Evolutionary conservation across 257 asterid species (phyloP).

Genomic region (Penstemon barbatus): DNA sequence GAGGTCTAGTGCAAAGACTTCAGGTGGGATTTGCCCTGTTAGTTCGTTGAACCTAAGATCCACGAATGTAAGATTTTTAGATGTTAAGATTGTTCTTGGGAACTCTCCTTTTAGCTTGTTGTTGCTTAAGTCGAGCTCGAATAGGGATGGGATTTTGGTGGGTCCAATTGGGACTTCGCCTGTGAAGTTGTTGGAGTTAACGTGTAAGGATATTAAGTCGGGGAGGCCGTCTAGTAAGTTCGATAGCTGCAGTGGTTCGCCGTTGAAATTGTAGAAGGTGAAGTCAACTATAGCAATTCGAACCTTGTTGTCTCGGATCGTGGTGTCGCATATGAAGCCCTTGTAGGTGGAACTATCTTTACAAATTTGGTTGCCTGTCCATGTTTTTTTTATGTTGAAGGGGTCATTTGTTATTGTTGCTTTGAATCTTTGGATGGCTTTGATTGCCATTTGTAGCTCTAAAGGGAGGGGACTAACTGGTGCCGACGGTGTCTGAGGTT

Average conservation of each 20-base stretch:
- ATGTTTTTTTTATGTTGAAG: conserved; percentile 2
- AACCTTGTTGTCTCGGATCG: neutral
- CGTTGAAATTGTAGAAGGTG: conserved; percentile 17
- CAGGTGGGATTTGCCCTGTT: conserved; percentile 32
- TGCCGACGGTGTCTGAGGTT: neutral
- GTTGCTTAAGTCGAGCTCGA: conserved; percentile 51
- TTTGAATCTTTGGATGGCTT: conserved; percentile 26
- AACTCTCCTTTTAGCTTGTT: conserved; percentile 37
- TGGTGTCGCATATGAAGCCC: conserved; percentile 38
- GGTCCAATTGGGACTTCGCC: conserved; percentile 24
- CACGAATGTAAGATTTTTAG: conserved; percentile 39
- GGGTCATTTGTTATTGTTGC: conserved; percentile 21
- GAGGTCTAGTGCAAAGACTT: conserved; percentile 42
- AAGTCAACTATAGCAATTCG: conserved; percentile 34
- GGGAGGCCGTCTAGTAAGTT: conserved; percentile 11
- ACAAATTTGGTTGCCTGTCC: conserved; percentile 40
- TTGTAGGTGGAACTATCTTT: conserved; percentile 30
- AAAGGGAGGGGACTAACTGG: neutral
- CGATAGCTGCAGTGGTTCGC: neutral
- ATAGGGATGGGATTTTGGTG: conserved; percentile 22
- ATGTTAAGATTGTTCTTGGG: conserved; percentile 34
- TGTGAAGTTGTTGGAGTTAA: conserved; percentile 40
- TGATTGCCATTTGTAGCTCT: conserved; percentile 15
- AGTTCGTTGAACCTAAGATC: conserved; percentile 45
- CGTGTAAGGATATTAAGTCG: conserved; percentile 34